A percentile compares a stretch with the other conserved stretches of the same genome.
Evolutionary conservation across 2,329 filamentous ascomycete genomes (phyloP).

Genomic region (Aspergillus pseudoglaucus): DNA sequence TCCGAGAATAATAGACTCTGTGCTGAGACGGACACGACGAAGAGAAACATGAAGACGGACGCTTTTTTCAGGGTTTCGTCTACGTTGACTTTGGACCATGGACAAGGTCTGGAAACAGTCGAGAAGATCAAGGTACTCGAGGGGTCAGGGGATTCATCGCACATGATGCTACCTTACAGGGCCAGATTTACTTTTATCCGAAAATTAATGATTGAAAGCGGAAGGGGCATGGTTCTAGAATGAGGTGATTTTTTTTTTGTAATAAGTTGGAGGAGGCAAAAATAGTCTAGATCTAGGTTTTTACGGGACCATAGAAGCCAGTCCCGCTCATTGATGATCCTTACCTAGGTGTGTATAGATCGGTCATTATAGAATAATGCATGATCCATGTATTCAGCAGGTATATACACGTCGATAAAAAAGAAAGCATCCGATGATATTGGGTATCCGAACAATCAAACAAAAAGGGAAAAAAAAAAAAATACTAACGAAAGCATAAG

Average conservation of each 20-base stretch:
- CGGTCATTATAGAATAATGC: not conserved
- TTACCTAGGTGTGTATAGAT: too few species aligned
- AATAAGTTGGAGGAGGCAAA: not conserved
- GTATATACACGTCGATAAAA: not conserved
- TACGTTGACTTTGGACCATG: not conserved
- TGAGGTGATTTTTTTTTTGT: not conserved
- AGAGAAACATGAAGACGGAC: not conserved
- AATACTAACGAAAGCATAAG: not conserved
- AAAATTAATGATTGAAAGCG: not conserved
- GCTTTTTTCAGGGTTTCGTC: not conserved
- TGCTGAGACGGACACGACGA: not conserved
- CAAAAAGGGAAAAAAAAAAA: not conserved
- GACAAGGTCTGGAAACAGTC: not conserved
- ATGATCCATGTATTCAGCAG: not conserved
- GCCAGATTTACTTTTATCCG: not conserved
- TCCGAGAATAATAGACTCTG: not conserved
- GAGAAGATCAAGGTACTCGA: not conserved
- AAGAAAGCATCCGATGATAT: not conserved
- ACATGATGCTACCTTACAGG: not conserved
- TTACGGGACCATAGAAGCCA: too few species aligned
- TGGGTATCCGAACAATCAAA: not conserved
- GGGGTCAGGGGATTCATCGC: not conserved
- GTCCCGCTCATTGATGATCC: too few species aligned
- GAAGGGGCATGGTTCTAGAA: not conserved
- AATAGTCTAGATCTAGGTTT: too few species aligned